A percentile compares a stretch with the other conserved stretches of the same genome.
Evolutionary conservation across 129 eudicot species (phyloP).

Genomic region (Kitagawia praeruptora): DNA sequence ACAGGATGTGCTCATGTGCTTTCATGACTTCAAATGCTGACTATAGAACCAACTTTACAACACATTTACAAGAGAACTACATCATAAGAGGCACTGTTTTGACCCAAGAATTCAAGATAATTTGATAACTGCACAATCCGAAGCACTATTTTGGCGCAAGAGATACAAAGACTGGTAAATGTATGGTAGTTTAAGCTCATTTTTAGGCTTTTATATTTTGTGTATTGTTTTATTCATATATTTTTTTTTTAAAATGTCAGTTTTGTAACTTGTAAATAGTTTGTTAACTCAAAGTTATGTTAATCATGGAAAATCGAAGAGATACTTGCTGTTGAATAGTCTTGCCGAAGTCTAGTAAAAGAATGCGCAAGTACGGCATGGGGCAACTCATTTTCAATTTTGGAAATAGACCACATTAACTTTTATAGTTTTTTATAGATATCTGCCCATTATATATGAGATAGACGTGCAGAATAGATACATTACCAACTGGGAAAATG

Average conservation of each 20-base stretch:
- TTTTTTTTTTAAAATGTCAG: not conserved
- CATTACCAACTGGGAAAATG: not conserved
- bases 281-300: not conserved
- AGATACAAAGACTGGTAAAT: not conserved
- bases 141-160: not conserved
- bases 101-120: not conserved
- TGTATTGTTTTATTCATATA: not conserved
- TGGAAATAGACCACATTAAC: not conserved
- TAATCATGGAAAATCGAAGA: not conserved
- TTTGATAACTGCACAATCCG: not conserved
- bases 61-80: not conserved
- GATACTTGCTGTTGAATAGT: not conserved
- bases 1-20: not conserved
- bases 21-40: slow-evolving; percentile 6
- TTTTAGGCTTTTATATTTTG: not conserved
- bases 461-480: not conserved
- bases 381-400: not conserved
- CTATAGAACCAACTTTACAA: not conserved
- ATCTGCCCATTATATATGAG: not conserved
- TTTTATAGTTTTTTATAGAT: not conserved
- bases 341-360: not conserved
- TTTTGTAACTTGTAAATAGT: not conserved
- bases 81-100: not conserved
- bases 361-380: not conserved
- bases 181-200: not conserved